Percentiles rank a stretch among this genome's conserved stretches.
Evolutionary conservation across 2,329 filamentous ascomycete species (phyloP).

Genomic region (Colletotrichum paranaense): DNA sequence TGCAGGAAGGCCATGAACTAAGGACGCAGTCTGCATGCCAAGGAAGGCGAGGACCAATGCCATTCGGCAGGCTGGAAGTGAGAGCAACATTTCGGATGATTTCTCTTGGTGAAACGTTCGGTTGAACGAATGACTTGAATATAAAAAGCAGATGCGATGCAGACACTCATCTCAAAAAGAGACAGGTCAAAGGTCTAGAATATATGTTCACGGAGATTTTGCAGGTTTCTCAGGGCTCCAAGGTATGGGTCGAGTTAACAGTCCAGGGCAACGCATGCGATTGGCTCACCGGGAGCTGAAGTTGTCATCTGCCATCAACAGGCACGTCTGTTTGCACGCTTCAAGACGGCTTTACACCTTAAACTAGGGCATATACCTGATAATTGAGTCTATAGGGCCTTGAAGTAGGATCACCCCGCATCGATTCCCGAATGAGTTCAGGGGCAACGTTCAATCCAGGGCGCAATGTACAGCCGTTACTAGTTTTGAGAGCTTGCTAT

Average conservation of each 20-base stretch:
- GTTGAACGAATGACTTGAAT: background rate
- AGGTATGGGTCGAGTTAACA: background rate
- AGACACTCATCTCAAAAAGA: background rate
- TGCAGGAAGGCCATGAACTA: background rate
- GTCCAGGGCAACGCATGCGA: background rate
- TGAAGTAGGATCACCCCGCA: background rate
- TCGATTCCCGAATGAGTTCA: background rate
- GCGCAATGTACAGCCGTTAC: background rate
- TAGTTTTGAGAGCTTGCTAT: background rate
- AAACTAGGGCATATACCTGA: background rate
- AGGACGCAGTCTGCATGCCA: background rate
- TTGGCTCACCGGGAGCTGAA: background rate
- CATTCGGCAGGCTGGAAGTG: background rate
- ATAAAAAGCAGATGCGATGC: background rate
- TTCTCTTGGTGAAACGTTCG: background rate
- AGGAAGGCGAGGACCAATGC: background rate
- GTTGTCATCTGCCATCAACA: background rate
- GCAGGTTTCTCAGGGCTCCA: background rate
- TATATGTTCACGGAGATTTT: background rate
- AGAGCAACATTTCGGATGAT: background rate
- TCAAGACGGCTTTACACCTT: background rate
- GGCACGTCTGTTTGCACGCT: background rate
- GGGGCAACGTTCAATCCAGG: background rate
- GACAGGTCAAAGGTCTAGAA: too few relatives aligned
- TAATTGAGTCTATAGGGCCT: background rate